Percentiles rank a stretch among this genome's conserved stretches.
phyloP scores from a whole-genome alignment of 75 land plant species.

The Pseudotsuga menziesii region DNA sequence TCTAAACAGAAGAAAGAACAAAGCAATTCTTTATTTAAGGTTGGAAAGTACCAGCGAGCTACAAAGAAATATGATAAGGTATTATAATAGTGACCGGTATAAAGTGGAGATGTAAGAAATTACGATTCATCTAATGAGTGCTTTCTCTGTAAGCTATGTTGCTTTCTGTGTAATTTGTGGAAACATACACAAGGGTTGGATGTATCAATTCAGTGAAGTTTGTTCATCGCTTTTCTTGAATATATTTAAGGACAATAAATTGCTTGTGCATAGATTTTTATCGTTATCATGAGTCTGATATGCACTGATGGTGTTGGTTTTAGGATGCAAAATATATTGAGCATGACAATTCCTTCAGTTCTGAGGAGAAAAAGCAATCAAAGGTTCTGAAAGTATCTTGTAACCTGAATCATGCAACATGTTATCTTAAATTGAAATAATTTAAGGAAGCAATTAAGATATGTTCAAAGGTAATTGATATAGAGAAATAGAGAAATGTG shows the following conservation, averaged over 20 bases:
- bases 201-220: not conserved
- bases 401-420: conserved; percentile 71
- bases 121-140: not conserved
- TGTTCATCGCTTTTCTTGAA: not conserved
- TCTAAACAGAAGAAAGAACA: conserved; percentile 18
- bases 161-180: no score
- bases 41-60: conserved; percentile 48
- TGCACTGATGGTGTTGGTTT: not conserved
- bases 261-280: not conserved
- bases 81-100: not conserved
- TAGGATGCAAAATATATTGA: conserved; percentile 62
- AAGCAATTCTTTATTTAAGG: conserved; percentile 39
- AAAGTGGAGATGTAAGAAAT: not conserved
- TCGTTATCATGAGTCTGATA: not conserved
- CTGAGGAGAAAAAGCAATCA: conserved; percentile 55
- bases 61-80: conserved; percentile 60
- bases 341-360: conserved; percentile 45
- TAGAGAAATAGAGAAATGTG: not conserved
- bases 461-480: conserved; percentile 44
- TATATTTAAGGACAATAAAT: not conserved
- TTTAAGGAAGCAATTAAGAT: conserved; percentile 36
- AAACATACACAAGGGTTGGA: not conserved
- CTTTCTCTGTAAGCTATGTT: not conserved
- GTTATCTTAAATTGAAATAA: conserved; percentile 60
- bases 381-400: conserved; percentile 62